These are phyloP conservation scores for Takakia lepidozioides DNA, from an alignment of 225 moss, liverwort and hornwort species.

Conservation along the genomic window DNA sequence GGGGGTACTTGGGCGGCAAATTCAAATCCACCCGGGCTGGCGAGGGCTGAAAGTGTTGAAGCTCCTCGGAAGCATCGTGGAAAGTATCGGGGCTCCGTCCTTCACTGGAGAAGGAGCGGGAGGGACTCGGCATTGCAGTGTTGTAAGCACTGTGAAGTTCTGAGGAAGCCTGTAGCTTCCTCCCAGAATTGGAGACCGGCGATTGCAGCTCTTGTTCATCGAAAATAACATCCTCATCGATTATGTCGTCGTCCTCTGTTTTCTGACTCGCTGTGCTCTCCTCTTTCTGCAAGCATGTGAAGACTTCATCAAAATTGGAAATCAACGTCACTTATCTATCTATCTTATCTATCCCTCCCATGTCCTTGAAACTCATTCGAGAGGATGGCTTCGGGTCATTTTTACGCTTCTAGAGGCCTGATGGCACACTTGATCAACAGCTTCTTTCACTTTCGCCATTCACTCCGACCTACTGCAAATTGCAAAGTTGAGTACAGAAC, in stretches of 20 bases:
- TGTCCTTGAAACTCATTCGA: no score
- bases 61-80: slow-evolving; percentile 38
- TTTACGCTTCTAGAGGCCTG: no score
- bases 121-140: slow-evolving; percentile 39
- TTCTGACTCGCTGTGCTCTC: slow-evolving; percentile 1
- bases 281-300: slow-evolving; percentile 16
- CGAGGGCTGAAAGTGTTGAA: slow-evolving; percentile 26
- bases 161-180: slow-evolving; percentile 12
- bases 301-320: neutral
- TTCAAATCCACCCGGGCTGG: slow-evolving; percentile 20
- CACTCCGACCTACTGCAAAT: no score
- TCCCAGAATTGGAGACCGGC: slow-evolving; percentile 21
- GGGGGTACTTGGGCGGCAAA: slow-evolving; percentile 18
- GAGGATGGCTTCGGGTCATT: no score
- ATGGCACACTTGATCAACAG: no score
- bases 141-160: slow-evolving; percentile 34
- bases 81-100: slow-evolving; percentile 44
- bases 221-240: slow-evolving; percentile 38
- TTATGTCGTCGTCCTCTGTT: slow-evolving; percentile 32
- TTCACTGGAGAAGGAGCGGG: slow-evolving; percentile 51
- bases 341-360: no score
- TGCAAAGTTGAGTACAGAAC: no score
- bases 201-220: slow-evolving; percentile 30
- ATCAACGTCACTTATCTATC: neutral
- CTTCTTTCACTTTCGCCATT: no score